Evolutionary conservation across 768 basidiomycete genomes (phyloP), one percentile per base, ranked within the genome.

Genomic region (Mycena leptocephala): DNA sequence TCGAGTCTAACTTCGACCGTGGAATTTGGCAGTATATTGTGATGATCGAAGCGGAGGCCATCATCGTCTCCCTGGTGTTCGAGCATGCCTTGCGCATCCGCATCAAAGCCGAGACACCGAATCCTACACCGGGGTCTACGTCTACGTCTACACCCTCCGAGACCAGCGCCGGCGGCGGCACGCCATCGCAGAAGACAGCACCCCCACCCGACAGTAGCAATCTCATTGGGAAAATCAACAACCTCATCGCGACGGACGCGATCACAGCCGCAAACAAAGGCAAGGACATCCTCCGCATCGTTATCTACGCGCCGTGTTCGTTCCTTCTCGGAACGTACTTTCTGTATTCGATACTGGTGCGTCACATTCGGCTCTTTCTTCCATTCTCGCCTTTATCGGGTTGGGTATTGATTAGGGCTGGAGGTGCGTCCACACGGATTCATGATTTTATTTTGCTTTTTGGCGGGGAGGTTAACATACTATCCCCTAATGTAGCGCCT

Each of bases 211-310:
- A 83, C 59, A 63, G 37, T 37, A 63, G 37, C 61, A 92, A 93
- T 81, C 83, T 94, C 18, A 89, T 92, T 41, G 95, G 95, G 11
- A 93, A 91, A 80, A 92, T 96, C 81, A 95, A 93, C 82, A 95
- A 95, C 69, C 84, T 95, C 9, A 89, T 94, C 48, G 91, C 94
- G 13, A 92, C 92, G 1, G 95, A 95, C 82, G 63, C 63, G 16
- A 46, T n/a, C 63, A 65, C 26, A 11, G 41, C 39, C 5, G 39
- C 63, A 26, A 66, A 43, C 14, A 59, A 74, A 22, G 73, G 68
- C 35, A 70, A 69, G 32, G 62, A 78, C 58, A 32, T 63, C n/a
- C 41, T 75, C 18, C 39, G 26, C 30, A 30, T 78, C 22, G 28
- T 75, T 41, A 43, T 64, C 24, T 67, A 78, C 20, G 59, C 69